phyloP scores from a whole-genome alignment of 2,329 filamentous ascomycete genomes.

The Incumbomyces lentus region DNA sequence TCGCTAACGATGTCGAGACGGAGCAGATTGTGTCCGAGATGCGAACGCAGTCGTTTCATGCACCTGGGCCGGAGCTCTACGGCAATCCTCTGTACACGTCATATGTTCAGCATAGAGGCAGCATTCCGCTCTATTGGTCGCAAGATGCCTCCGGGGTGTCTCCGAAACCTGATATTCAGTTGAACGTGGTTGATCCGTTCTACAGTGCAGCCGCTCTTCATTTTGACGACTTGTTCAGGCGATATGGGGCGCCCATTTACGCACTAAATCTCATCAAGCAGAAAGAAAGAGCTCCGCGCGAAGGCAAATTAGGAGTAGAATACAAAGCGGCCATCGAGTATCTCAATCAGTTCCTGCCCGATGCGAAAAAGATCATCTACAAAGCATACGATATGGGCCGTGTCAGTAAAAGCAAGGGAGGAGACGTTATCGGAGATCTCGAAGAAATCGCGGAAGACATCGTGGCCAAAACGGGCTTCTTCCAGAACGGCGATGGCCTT shows the following conservation, averaged over 20 bases:
- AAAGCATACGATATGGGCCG: conserved; percentile 98
- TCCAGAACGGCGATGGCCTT: conserved; percentile 74
- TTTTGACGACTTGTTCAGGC: conserved; percentile 86
- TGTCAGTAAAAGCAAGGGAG: conserved; percentile 80
- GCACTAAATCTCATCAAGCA: conserved; percentile 85
- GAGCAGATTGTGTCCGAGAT: conserved; percentile 97
- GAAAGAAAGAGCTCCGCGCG: conserved; percentile 75
- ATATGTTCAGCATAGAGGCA: conserved; percentile 91
- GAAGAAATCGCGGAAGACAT: conserved; percentile 85
- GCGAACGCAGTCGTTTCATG: conserved; percentile 88
- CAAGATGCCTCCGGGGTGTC: conserved; percentile 92
- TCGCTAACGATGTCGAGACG: conserved; percentile 97
- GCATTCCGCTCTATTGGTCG: conserved; percentile 94
- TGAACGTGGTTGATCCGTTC: conserved; percentile 93
- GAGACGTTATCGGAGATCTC: conserved; percentile 87
- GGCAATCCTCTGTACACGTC: conserved; percentile 88
- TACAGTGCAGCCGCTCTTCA: conserved; percentile 87
- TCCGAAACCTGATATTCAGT: conserved; percentile 89
- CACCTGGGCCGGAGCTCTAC: conserved; percentile 73
- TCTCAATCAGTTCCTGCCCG: conserved; percentile 84
- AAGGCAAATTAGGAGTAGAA: conserved; percentile 80
- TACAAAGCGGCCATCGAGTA: conserved; percentile 83
- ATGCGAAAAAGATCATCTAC: conserved; percentile 77
- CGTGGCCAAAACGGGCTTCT: conserved; percentile 77
- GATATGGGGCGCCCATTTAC: conserved; percentile 87